Conservation (phyloP, 176 grass and related monocot genomes). For the Oryza officinalis region DNA sequence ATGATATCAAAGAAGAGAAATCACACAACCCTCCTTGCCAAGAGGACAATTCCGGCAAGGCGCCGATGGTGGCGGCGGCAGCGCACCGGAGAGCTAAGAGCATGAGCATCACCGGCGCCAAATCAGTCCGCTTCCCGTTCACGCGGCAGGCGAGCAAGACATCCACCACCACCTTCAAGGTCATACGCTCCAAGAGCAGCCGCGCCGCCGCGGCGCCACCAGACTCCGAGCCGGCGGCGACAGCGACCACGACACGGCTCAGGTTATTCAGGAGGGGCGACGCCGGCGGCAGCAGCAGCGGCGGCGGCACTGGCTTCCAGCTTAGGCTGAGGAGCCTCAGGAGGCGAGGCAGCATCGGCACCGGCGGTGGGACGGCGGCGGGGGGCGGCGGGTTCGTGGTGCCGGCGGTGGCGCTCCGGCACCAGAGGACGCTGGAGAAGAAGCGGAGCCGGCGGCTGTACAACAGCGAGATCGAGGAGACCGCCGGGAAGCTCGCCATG, state of each 20-base stretch:
- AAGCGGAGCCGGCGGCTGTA: slow-evolving; percentile 61
- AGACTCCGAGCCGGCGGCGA: background rate
- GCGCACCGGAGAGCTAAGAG: slow-evolving; percentile 36
- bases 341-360: slow-evolving; percentile 29
- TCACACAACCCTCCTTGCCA: background rate
- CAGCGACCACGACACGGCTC: slow-evolving; percentile 12
- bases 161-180: slow-evolving; percentile 29
- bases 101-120: slow-evolving; percentile 26
- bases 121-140: slow-evolving; percentile 32
- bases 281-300: background rate
- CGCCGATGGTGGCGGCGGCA: too few relatives aligned
- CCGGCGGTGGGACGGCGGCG: background rate
- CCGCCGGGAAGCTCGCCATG: slow-evolving; percentile 60
- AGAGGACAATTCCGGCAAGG: slow-evolving; percentile 23
- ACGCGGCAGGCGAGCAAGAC: slow-evolving; percentile 43
- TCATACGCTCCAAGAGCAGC: slow-evolving; percentile 49
- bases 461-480: slow-evolving; percentile 69
- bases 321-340: slow-evolving; percentile 56
- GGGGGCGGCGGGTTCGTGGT: slow-evolving; percentile 14
- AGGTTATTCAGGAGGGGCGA: slow-evolving; percentile 44
- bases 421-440: slow-evolving; percentile 67
- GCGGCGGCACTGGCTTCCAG: slow-evolving; percentile 34
- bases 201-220: slow-evolving; percentile 5
- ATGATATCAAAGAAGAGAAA: background rate
- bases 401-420: slow-evolving; percentile 45